A percentile compares a stretch with the other conserved stretches of the same genome.
Evolutionary conservation across 2,329 filamentous ascomycete genomes (phyloP).

Genomic region (Botryosphaeria dothidea): DNA sequence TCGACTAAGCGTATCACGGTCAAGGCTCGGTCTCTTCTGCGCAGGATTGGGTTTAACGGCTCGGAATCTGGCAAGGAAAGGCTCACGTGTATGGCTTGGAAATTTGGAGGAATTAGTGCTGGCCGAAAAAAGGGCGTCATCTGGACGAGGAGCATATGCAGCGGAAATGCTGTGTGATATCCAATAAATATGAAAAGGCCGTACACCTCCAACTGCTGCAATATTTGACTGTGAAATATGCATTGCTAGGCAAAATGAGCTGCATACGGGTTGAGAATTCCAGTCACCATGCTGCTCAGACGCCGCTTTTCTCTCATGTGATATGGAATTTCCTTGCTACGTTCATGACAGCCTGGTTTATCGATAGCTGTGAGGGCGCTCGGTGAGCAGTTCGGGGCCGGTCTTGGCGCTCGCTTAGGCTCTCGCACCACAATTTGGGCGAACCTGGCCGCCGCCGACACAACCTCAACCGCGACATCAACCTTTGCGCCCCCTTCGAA

Average conservation of each 20-base stretch:
- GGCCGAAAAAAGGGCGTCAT: constrained; percentile 24
- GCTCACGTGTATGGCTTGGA: constrained; percentile 15
- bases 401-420: constrained; percentile 21
- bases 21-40: constrained; percentile 32
- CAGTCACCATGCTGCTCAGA: too few relatives aligned
- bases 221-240: neutral
- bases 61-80: neutral
- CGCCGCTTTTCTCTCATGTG: neutral
- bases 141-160: constrained; percentile 1
- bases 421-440: constrained; percentile 16
- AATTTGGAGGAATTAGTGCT: constrained; percentile 39
- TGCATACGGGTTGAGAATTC: too few relatives aligned
- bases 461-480: constrained; percentile 33
- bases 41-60: constrained; percentile 23
- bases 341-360: neutral
- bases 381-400: constrained; percentile 2
- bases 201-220: constrained; percentile 6
- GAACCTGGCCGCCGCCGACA: constrained; percentile 24
- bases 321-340: too few relatives aligned
- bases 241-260: neutral
- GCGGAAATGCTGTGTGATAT: constrained; percentile 18
- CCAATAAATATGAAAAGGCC: constrained; percentile 12
- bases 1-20: constrained; percentile 55
- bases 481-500: constrained; percentile 29
- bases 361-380: neutral